Base-by-base conservation (phyloP, 2,329 filamentous ascomycete genomes). In the Cryphonectria parasitica region DNA sequence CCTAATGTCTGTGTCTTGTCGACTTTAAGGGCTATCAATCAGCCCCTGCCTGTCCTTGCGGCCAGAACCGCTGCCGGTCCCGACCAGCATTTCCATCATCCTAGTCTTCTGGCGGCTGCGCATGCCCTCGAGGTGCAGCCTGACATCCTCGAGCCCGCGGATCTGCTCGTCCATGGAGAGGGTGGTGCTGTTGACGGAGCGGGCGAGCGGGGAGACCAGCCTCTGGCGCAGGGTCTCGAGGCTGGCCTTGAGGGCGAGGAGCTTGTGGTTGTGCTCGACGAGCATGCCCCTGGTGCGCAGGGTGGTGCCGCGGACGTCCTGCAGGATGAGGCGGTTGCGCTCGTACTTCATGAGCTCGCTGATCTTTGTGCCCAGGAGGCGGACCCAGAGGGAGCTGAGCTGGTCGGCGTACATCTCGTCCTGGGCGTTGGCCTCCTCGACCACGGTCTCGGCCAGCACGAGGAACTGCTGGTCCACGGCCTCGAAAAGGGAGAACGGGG, bases 391-490 rank as follows among this genome's bases (percentile, higher is more conserved):
- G 2, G 90, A 91, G 2, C 91, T 91, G 60, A 98, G 90, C 76
- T 96, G 87, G 77, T 97, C 94, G 73, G 89, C 90, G 78, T 97
- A 92, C 41, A 90, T 85, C 58, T 91, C 90, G 73, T 97, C 93
- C 78, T 98, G 94, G 7, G 88, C 88, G 73, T 92, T 91, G 28
- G 91, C 89, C 82, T 98, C 95, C 76, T 94, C 92, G 69, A 93
- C 91, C 13, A 97, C 94, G 6, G 90, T 92, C 72, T 94, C 91
- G 73, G 93, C 93, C 0, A 98, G 87, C 79, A 96, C 97, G 73
- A 94, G 87, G 81, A 98, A 97, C 79, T 97, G 94, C 67, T 90
- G 88, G 81, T 98, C 95, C 75, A 98, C 94, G 71, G 90, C 89
- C 79, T 97, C 94, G 80, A 98, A 98, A n/a, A 97, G 89, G 3